Evolutionary conservation across 257 asterid genomes (phyloP).

Genomic region (Handroanthus guayacan): DNA sequence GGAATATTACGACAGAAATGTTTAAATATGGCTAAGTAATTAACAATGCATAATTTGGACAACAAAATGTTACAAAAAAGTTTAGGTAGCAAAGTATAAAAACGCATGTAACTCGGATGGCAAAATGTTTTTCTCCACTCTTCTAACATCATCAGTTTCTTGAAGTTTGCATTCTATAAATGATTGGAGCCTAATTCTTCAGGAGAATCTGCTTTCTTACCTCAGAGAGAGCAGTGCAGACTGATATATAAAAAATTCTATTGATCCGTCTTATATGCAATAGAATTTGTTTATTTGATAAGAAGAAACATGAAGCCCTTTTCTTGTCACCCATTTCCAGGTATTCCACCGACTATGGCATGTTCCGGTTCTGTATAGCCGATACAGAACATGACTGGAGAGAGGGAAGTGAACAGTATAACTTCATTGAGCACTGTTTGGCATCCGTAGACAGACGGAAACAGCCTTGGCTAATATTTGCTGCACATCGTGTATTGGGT

Average conservation of each 20-base stretch:
- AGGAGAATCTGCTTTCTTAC: background rate
- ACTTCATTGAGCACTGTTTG: constrained; percentile 78
- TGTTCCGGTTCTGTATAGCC: constrained; percentile 90
- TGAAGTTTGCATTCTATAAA: background rate
- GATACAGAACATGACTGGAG: constrained; percentile 94
- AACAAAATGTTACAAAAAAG: no score
- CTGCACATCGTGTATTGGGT: constrained; percentile 86
- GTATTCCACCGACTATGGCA: constrained; percentile 88
- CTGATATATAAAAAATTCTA: background rate
- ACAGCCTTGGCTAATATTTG: constrained; percentile 88
- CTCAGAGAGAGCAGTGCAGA: no score
- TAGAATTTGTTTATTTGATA: background rate
- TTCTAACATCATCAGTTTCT: background rate
- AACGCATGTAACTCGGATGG: no score
- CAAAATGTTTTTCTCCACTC: no score
- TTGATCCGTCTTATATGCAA: background rate
- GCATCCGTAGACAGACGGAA: constrained; percentile 79
- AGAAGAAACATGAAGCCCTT: constrained; percentile 11
- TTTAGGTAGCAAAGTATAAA: no score
- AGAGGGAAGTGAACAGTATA: constrained; percentile 80
- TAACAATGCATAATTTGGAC: no score
- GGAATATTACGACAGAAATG: no score
- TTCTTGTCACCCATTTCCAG: constrained; percentile 42
- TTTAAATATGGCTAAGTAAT: no score
- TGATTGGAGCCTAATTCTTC: background rate